phyloP scores from a whole-genome alignment of 2,329 filamentous ascomycete species.

The Fusarium sp. region DNA sequence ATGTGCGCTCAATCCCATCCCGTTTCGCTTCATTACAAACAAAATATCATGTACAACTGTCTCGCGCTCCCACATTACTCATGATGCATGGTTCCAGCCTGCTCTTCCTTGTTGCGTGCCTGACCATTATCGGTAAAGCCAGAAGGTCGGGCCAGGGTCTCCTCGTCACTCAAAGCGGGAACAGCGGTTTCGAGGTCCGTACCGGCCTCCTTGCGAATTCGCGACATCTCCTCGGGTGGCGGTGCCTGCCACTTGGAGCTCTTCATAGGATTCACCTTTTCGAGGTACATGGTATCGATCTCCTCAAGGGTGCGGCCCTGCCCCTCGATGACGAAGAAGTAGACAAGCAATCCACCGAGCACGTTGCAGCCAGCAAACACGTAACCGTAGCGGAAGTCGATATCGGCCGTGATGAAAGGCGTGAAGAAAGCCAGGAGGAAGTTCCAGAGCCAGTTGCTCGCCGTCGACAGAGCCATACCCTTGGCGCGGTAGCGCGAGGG shows the following conservation, averaged over 20 bases:
- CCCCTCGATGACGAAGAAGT: slow-evolving; percentile 80
- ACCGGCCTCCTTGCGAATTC: slow-evolving; percentile 54
- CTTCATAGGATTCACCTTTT: slow-evolving; percentile 70
- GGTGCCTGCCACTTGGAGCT: slow-evolving; percentile 63
- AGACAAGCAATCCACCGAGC: slow-evolving; percentile 70
- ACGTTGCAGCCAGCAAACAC: slow-evolving; percentile 79
- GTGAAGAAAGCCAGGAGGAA: slow-evolving; percentile 82
- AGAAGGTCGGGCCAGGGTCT: slow-evolving; percentile 21
- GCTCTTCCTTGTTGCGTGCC: slow-evolving; percentile 28
- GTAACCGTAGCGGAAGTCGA: slow-evolving; percentile 78
- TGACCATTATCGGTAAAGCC: slow-evolving; percentile 12
- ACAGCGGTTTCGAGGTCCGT: slow-evolving; percentile 48
- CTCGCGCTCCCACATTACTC: slow-evolving; percentile 7
- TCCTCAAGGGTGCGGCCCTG: slow-evolving; percentile 79
- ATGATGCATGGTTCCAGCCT: slow-evolving; percentile 16
- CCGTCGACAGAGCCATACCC: slow-evolving; percentile 68
- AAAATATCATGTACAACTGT: too few species aligned
- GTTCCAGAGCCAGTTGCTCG: slow-evolving; percentile 75
- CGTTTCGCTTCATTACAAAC: not conserved
- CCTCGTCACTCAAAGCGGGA: slow-evolving; percentile 27
- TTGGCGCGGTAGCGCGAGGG: slow-evolving; percentile 68
- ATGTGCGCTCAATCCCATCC: slow-evolving; percentile 6
- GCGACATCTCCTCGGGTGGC: slow-evolving; percentile 54
- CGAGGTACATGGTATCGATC: slow-evolving; percentile 80
- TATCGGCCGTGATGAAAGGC: slow-evolving; percentile 76